phyloP scores from a whole-genome alignment of 176 grass and related monocot species.

The Saccharum spontaneum region DNA sequence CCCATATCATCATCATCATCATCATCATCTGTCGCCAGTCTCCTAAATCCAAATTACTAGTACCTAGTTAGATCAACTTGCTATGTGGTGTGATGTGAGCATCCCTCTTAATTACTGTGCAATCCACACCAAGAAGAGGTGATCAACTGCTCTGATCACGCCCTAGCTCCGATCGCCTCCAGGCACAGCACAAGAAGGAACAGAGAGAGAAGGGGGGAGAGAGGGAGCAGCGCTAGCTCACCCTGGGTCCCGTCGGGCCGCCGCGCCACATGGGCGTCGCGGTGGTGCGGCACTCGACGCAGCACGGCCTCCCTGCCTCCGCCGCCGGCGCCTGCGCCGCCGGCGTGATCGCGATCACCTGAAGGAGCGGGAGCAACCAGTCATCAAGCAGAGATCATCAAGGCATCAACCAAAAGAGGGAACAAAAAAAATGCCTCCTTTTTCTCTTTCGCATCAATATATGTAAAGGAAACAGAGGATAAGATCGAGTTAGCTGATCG shows the following conservation, averaged over 20 bases:
- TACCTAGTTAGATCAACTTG: neutral
- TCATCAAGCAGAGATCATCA: neutral
- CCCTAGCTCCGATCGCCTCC: neutral
- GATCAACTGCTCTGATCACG: neutral
- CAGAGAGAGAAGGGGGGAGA: too few species aligned
- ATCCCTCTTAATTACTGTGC: neutral
- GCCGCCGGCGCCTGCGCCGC: slow-evolving; percentile 24
- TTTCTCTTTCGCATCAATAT: neutral
- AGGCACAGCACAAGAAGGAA: neutral
- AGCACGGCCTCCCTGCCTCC: slow-evolving; percentile 50
- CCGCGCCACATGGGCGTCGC: slow-evolving; percentile 82
- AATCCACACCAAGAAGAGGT: neutral
- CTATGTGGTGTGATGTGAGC: neutral
- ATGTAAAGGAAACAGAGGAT: neutral
- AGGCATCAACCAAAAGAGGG: too few species aligned
- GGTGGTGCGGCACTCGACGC: slow-evolving; percentile 81
- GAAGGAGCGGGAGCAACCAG: neutral
- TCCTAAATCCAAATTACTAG: neutral
- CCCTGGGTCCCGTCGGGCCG: slow-evolving; percentile 77
- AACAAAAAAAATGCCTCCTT: neutral
- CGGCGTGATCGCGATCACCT: slow-evolving; percentile 35
- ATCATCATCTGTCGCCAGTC: too few species aligned
- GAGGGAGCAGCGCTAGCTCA: slow-evolving; percentile 2
- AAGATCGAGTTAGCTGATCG: too few species aligned
- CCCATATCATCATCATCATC: neutral